These are phyloP conservation scores for Sphaceloma murrayae DNA, from an alignment of 2,329 filamentous ascomycete genomes.

Conservation along the genomic window DNA sequence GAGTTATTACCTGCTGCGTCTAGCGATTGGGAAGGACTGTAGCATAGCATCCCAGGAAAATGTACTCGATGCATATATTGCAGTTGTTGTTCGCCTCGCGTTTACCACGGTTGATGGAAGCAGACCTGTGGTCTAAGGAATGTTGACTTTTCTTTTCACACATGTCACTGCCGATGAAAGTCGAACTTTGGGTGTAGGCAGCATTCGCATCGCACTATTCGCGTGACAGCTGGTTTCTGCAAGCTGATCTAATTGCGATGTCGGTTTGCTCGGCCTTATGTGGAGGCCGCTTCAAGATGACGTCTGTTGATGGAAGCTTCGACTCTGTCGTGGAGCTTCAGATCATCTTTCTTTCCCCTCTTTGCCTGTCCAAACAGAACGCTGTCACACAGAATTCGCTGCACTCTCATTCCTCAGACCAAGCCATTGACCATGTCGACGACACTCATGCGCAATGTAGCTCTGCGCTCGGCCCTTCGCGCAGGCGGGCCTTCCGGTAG, in stretches of 20 bases:
- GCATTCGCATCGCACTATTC: no score
- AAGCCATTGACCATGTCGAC: slow-evolving; percentile 61
- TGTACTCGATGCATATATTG: slow-evolving; percentile 16
- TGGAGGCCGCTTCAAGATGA: slow-evolving; percentile 14
- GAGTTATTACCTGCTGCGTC: slow-evolving; percentile 15
- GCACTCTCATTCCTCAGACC: no score
- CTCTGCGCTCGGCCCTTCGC: slow-evolving; percentile 62
- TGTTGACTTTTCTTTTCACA: no score
- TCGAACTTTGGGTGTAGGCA: no score
- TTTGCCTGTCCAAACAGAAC: background rate
- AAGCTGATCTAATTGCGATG: background rate
- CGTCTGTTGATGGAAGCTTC: slow-evolving; percentile 15
- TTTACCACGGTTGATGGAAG: no score
- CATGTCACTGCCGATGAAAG: no score
- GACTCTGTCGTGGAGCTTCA: slow-evolving; percentile 5
- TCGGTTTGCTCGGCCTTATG: background rate
- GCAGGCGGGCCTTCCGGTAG: slow-evolving; percentile 53
- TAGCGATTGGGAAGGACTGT: slow-evolving; percentile 18
- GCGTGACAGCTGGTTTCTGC: no score
- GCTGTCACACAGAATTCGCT: no score
- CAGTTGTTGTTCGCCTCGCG: no score
- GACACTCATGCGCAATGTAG: slow-evolving; percentile 61
- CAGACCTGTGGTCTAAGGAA: no score
- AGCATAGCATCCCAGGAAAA: slow-evolving; percentile 18
- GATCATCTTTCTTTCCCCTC: background rate